phyloP scores from a whole-genome alignment of 2,329 filamentous ascomycete genomes.

The Byssothecium circinans region DNA sequence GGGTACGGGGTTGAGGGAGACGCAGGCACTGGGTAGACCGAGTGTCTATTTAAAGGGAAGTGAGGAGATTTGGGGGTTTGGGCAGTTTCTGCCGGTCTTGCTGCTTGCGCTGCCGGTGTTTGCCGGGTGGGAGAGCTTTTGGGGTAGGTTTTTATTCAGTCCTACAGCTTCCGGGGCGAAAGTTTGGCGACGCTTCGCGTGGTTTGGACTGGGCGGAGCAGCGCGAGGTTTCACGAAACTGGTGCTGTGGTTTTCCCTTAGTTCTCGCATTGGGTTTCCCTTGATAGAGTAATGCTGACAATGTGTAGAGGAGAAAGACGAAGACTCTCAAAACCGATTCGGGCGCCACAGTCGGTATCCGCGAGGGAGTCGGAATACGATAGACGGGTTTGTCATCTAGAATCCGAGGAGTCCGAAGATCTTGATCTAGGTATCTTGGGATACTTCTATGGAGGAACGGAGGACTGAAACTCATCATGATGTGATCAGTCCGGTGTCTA shows the following conservation, averaged over 20 bases:
- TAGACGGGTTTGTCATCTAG: constrained; percentile 9
- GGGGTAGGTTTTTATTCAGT: constrained; percentile 11
- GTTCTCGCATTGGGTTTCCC: neutral
- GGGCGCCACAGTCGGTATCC: constrained; percentile 10
- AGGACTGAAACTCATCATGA: constrained; percentile 13
- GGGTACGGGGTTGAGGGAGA: constrained; percentile 19
- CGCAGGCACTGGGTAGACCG: constrained; percentile 29
- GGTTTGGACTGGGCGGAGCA: too few species aligned
- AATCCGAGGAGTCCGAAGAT: neutral
- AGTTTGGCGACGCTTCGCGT: too few species aligned
- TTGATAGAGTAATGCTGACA: too few species aligned
- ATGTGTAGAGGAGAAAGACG: constrained; percentile 29
- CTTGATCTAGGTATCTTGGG: too few species aligned
- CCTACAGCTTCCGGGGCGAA: neutral
- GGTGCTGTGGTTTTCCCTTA: too few species aligned
- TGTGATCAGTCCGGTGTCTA: neutral
- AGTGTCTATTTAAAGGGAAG: constrained; percentile 22
- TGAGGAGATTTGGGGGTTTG: constrained; percentile 34
- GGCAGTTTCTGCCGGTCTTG: constrained; percentile 34
- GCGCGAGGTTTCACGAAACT: too few species aligned
- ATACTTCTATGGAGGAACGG: constrained; percentile 19
- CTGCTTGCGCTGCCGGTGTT: constrained; percentile 35
- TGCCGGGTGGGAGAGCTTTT: constrained; percentile 36
- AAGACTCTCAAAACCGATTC: constrained; percentile 24
- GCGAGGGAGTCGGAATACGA: constrained; percentile 4